phyloP scores from a whole-genome alignment of 495 filamentous ascomycete genomes.

The Bombardia bombarda region DNA sequence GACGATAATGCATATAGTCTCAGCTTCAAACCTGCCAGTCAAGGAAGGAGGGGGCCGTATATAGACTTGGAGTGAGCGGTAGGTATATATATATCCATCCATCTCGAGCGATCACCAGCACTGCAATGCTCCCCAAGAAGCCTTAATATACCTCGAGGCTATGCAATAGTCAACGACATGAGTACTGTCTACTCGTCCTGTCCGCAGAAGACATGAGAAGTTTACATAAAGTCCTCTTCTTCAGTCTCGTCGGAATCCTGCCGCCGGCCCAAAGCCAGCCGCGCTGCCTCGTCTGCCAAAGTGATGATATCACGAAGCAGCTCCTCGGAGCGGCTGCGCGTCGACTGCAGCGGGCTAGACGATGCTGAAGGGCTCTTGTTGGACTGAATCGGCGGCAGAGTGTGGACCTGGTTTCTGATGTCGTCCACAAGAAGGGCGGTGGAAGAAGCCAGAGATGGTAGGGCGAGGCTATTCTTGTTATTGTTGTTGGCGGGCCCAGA shows the following conservation, averaged over 20 bases:
- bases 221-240: conserved; percentile 36
- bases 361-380: neutral
- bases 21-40: too few relatives aligned
- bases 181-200: too few relatives aligned
- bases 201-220: too few relatives aligned
- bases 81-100: too few relatives aligned
- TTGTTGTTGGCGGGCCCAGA: neutral
- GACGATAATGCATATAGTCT: too few relatives aligned
- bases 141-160: too few relatives aligned
- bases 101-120: too few relatives aligned
- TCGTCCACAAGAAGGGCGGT: neutral
- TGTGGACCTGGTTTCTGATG: conserved; percentile 6
- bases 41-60: too few relatives aligned
- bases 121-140: too few relatives aligned
- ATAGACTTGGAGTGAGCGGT: too few relatives aligned
- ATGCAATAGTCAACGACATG: too few relatives aligned
- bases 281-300: conserved; percentile 29
- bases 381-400: conserved; percentile 12
- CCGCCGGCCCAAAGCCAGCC: conserved; percentile 16
- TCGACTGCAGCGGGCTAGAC: neutral
- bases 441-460: conserved; percentile 10
- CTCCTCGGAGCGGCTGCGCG: conserved; percentile 28
- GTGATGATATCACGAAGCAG: conserved; percentile 34
- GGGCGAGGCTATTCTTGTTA: neutral
- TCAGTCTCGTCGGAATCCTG: conserved; percentile 36